Percentiles rank a stretch among this genome's conserved stretches.
Evolutionary conservation across 768 basidiomycete genomes (phyloP).

Genomic region (Lactarius pseudohatsudake): DNA sequence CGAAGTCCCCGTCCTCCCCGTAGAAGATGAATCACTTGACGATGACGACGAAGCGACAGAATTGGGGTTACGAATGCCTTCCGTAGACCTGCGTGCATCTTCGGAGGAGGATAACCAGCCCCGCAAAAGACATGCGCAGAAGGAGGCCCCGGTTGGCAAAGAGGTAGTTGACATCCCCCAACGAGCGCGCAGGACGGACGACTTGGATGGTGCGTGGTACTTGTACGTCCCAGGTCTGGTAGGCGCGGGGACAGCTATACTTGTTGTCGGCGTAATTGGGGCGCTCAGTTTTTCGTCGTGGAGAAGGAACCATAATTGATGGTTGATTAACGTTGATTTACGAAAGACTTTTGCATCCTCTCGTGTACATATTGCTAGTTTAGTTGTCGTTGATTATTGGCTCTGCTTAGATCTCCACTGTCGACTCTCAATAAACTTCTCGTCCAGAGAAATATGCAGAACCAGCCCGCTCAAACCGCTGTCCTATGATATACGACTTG

Average conservation of each 20-base stretch:
- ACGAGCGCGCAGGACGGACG: slow-evolving; percentile 52
- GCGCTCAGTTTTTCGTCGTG: slow-evolving; percentile 68
- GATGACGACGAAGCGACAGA: slow-evolving; percentile 31
- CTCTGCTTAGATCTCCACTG: slow-evolving; percentile 19
- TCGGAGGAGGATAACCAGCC: slow-evolving; percentile 31
- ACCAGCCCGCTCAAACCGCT: not conserved
- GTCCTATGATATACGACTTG: not conserved
- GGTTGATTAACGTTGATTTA: slow-evolving; percentile 4
- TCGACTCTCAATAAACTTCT: slow-evolving; percentile 3
- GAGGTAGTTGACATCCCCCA: slow-evolving; percentile 19
- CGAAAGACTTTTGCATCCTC: slow-evolving; percentile 7
- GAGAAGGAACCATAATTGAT: slow-evolving; percentile 37
- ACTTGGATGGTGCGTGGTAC: slow-evolving; percentile 76
- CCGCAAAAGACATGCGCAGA: slow-evolving; percentile 29
- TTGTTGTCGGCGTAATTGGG: slow-evolving; percentile 77
- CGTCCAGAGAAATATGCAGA: not conserved
- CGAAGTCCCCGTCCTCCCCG: slow-evolving; percentile 67
- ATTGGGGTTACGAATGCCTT: slow-evolving; percentile 66
- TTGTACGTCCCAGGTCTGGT: slow-evolving; percentile 75
- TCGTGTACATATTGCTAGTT: slow-evolving; percentile 20
- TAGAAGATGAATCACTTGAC: slow-evolving; percentile 38
- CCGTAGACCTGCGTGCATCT: slow-evolving; percentile 45
- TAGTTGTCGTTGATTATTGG: slow-evolving; percentile 21
- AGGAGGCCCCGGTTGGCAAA: slow-evolving; percentile 18
- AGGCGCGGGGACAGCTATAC: slow-evolving; percentile 79